These are phyloP conservation scores for Lachnellula subtilissima DNA, from an alignment of 2,329 filamentous ascomycete genomes.

Conservation along the genomic window DNA sequence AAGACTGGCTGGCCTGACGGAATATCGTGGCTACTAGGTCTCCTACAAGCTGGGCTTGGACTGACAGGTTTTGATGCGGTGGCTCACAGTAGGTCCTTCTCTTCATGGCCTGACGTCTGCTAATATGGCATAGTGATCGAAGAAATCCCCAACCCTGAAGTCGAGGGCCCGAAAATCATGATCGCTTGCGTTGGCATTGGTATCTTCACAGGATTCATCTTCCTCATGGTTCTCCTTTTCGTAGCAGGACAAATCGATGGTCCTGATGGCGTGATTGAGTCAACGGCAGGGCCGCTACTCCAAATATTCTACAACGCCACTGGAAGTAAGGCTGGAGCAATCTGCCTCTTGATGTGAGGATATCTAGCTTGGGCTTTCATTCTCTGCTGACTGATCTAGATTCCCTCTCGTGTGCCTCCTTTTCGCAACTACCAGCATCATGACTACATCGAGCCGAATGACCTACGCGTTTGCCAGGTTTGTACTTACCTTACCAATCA, in stretches of 20 bases:
- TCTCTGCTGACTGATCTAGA: slow-evolving; percentile 18
- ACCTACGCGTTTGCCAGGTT: slow-evolving; percentile 56
- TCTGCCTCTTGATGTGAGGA: slow-evolving; percentile 23
- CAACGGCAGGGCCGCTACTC: slow-evolving; percentile 43
- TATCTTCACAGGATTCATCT: slow-evolving; percentile 43
- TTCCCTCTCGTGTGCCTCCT: slow-evolving; percentile 60
- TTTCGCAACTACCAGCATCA: slow-evolving; percentile 58
- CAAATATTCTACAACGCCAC: slow-evolving; percentile 48
- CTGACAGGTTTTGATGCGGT: slow-evolving; percentile 44
- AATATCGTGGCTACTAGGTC: slow-evolving; percentile 47
- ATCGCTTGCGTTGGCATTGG: slow-evolving; percentile 45
- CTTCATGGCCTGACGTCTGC: neutral
- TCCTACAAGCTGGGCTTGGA: slow-evolving; percentile 49
- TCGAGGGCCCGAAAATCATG: slow-evolving; percentile 46
- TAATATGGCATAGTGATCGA: slow-evolving; percentile 41
- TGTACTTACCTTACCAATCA: neutral
- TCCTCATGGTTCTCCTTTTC: slow-evolving; percentile 36
- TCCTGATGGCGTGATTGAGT: slow-evolving; percentile 39
- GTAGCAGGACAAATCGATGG: slow-evolving; percentile 28
- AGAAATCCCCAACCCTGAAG: slow-evolving; percentile 47
- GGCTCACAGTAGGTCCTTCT: slow-evolving; percentile 17
- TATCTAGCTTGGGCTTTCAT: neutral
- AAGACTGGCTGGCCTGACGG: slow-evolving; percentile 44
- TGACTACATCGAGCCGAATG: slow-evolving; percentile 64
- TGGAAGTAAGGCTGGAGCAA: slow-evolving; percentile 31